Conservation (phyloP, 805 yeast genomes). For the Cyberlindnera suaveolens region DNA sequence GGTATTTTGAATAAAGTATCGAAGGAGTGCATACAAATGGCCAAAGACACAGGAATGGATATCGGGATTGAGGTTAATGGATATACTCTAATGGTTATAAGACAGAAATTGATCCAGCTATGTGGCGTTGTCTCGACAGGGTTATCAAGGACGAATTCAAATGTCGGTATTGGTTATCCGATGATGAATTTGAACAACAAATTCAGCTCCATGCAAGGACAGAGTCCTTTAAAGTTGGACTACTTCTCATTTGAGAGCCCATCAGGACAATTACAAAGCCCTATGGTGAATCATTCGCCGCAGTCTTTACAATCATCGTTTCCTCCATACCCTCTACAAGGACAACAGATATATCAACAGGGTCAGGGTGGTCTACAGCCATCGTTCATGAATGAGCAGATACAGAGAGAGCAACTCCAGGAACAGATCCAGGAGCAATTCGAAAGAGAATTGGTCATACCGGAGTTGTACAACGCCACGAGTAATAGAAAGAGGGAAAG, state of each 20-base stretch:
- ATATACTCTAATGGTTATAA: conserved; percentile 31
- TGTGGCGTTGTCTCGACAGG: conserved; percentile 12
- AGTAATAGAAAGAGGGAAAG: conserved; percentile 48
- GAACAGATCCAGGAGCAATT: conserved; percentile 9
- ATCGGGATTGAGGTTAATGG: conserved; percentile 33
- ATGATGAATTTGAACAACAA: conserved; percentile 17
- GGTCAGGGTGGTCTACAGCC: conserved; percentile 13
- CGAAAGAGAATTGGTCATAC: conserved; percentile 14
- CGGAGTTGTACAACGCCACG: conserved; percentile 35
- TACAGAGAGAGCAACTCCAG: conserved; percentile 9
- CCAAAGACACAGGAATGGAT: conserved; percentile 27
- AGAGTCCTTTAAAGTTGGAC: conserved; percentile 10
- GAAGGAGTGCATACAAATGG: conserved; percentile 41
- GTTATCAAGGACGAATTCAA: conserved; percentile 15
- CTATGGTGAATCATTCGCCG: background rate
- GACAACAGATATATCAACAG: conserved; percentile 3
- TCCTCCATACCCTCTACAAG: background rate
- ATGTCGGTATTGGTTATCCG: conserved; percentile 13
- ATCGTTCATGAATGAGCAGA: conserved; percentile 16
- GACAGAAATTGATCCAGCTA: conserved; percentile 30
- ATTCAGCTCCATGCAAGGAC: conserved; percentile 11
- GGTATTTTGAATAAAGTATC: conserved; percentile 59
- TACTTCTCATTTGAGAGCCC: conserved; percentile 23
- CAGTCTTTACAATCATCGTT: background rate
- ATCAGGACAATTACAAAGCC: conserved; percentile 5